phyloP scores from a whole-genome alignment of 352 stramenopile species.

The Phytophthora hibernalis region DNA sequence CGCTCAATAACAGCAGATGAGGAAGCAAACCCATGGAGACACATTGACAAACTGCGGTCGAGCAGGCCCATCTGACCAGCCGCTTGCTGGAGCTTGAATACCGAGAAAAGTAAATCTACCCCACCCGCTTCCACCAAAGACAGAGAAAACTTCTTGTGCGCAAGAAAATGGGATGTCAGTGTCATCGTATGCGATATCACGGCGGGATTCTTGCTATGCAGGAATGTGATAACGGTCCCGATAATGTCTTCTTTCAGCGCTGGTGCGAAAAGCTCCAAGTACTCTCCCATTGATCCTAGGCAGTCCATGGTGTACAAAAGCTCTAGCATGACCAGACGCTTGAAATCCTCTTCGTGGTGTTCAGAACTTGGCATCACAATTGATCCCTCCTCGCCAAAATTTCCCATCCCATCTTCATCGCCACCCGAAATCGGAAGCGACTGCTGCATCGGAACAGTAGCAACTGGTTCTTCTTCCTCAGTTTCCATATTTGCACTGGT shows the following conservation, averaged over 20 bases:
- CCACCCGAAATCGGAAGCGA: conserved; percentile 24
- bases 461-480: conserved; percentile 32
- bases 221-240: conserved; percentile 82
- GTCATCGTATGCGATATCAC: conserved; percentile 87
- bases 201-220: conserved; percentile 84
- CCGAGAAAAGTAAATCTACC: conserved; percentile 73
- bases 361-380: conserved; percentile 41
- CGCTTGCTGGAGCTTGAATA: conserved; percentile 64
- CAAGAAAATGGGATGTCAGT: conserved; percentile 85
- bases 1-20: conserved; percentile 82
- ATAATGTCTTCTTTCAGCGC: conserved; percentile 87
- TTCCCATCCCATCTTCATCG: conserved; percentile 37
- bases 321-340: conserved; percentile 83
- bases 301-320: conserved; percentile 86
- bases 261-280: conserved; percentile 84
- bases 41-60: conserved; percentile 87
- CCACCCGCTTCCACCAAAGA: conserved; percentile 79
- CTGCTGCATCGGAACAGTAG: conserved; percentile 24
- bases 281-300: conserved; percentile 85
- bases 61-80: conserved; percentile 64
- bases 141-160: conserved; percentile 87
- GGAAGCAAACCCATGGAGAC: conserved; percentile 83
- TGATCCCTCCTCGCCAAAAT: conserved; percentile 33
- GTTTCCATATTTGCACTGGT: conserved; percentile 19
- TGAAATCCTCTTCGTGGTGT: conserved; percentile 81